phyloP scores from a whole-genome alignment of 2,329 filamentous ascomycete species.

The Aspergillus neoniger region DNA sequence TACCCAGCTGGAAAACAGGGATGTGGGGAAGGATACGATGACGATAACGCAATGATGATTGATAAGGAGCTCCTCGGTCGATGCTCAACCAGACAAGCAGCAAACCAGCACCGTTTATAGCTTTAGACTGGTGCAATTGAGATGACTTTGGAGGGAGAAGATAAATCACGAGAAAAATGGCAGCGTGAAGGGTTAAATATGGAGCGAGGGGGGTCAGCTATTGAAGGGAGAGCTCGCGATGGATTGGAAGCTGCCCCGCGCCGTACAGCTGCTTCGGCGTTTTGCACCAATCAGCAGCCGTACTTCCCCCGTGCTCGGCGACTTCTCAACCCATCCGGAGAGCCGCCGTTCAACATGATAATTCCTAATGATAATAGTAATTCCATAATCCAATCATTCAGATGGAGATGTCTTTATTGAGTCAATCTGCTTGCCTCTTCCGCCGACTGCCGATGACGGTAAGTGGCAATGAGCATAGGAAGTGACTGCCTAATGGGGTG shows the following conservation, averaged over 20 bases:
- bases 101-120: background rate
- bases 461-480: background rate
- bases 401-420: background rate
- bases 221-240: constrained; percentile 3
- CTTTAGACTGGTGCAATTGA: background rate
- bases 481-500: background rate
- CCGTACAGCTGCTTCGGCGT: constrained; percentile 11
- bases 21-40: background rate
- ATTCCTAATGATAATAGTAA: constrained; percentile 4
- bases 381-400: background rate
- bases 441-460: background rate
- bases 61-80: background rate
- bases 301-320: background rate
- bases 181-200: constrained; percentile 12
- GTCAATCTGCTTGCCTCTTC: background rate
- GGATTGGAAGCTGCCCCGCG: constrained; percentile 8
- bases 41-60: constrained; percentile 5
- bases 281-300: constrained; percentile 13
- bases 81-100: background rate
- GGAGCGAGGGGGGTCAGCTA: background rate
- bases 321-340: background rate
- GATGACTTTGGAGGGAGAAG: background rate
- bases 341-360: background rate
- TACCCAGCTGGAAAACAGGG: background rate
- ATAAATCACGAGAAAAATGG: background rate